Percentiles rank a stretch among this genome's conserved stretches.
Conservation (phyloP, 176 grass and related monocot species). For the Calamus simplicifolius region DNA sequence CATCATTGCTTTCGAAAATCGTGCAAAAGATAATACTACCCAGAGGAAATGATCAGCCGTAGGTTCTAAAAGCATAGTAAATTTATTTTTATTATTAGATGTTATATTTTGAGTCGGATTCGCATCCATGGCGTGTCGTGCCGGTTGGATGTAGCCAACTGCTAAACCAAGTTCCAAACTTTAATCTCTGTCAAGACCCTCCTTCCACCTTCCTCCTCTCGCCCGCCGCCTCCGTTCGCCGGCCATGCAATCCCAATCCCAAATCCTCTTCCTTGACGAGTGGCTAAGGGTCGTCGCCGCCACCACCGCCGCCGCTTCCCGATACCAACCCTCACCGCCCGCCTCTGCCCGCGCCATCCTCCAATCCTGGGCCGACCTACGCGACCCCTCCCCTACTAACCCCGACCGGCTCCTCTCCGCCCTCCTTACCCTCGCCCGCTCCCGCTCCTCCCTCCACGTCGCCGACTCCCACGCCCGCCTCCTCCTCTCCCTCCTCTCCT, state of each 20-base stretch:
- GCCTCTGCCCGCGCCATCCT: constrained; percentile 34
- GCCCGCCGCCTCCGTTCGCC: too few relatives aligned
- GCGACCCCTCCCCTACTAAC: constrained; percentile 2
- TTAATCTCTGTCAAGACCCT: too few relatives aligned
- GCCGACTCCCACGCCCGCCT: constrained; percentile 17
- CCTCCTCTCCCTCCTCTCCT: constrained; percentile 33
- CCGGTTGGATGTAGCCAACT: too few relatives aligned
- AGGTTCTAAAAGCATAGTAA: too few relatives aligned
- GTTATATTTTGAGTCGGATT: too few relatives aligned
- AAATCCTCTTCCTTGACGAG: constrained; percentile 16
- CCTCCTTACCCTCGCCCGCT: constrained; percentile 27
- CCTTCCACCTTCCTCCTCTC: too few relatives aligned
- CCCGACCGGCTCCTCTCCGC: not conserved
- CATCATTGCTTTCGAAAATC: too few relatives aligned
- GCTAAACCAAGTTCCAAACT: too few relatives aligned
- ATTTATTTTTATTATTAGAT: too few relatives aligned
- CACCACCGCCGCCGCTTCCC: constrained; percentile 5
- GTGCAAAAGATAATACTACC: too few relatives aligned
- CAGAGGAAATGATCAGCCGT: too few relatives aligned
- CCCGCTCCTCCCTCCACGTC: constrained; percentile 33
- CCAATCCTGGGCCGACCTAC: constrained; percentile 32
- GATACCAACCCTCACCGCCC: not conserved
- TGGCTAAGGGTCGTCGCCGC: constrained; percentile 15
- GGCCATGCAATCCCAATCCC: constrained; percentile 5
- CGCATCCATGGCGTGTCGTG: too few relatives aligned